These are phyloP conservation scores for Dittrichia graveolens DNA, from an alignment of 129 eudicot genomes.

Conservation along the genomic window DNA sequence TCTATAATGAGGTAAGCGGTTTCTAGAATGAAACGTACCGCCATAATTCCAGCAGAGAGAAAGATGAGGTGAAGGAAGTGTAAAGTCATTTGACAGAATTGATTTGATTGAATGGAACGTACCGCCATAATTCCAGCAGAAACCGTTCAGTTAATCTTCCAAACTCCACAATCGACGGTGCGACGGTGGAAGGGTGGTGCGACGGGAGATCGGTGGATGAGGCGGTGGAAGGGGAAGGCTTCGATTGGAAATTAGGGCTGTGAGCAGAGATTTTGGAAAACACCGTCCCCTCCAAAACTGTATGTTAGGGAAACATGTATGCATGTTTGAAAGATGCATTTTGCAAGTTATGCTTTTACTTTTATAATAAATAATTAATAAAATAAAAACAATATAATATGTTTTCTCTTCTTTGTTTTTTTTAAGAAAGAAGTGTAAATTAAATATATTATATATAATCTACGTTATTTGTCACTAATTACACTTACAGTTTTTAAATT, in stretches of 20 bases:
- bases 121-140: conserved; percentile 16
- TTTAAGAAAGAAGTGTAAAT: no score
- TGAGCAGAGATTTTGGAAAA: conserved; percentile 22
- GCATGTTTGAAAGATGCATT: no score
- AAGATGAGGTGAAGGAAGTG: conserved; percentile 5
- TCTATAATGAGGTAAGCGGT: neutral
- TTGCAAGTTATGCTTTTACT: no score
- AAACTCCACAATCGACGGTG: conserved; percentile 8
- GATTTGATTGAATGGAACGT: conserved; percentile 14
- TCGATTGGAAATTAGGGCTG: conserved; percentile 20
- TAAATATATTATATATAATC: no score
- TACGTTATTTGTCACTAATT: no score
- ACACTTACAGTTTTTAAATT: no score
- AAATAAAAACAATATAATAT: no score
- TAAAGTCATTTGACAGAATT: conserved; percentile 16
- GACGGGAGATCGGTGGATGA: neutral
- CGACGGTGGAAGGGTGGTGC: conserved; percentile 8
- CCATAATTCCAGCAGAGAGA: neutral
- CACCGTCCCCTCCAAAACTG: neutral
- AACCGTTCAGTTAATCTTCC: neutral
- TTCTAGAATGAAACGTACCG: neutral
- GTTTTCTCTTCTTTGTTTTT: no score
- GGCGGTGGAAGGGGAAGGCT: conserved; percentile 2
- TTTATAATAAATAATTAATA: no score
- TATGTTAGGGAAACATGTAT: no score